A percentile compares a stretch with the other conserved stretches of the same genome.
Evolutionary conservation across 208 protist species (phyloP).

Genomic region (Trypanosoma rangeli): DNA sequence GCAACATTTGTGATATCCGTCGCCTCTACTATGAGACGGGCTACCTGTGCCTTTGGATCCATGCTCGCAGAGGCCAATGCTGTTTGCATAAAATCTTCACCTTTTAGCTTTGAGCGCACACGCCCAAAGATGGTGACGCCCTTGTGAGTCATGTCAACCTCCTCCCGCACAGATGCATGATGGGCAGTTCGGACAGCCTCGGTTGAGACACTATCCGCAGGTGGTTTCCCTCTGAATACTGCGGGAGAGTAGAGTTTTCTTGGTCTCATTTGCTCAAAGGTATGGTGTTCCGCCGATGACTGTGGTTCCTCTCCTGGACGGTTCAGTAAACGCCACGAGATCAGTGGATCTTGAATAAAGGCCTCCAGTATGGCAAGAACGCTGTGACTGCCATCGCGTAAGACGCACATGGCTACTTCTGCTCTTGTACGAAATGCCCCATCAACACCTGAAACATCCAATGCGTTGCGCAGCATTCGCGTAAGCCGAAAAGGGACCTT

Average conservation of each 20-base stretch:
- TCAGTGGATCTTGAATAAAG: slow-evolving; percentile 99
- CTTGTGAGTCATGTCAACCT: slow-evolving; percentile 80
- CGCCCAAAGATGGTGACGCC: slow-evolving; percentile 80
- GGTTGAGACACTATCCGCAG: slow-evolving; percentile 5
- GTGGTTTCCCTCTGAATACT: slow-evolving; percentile 12
- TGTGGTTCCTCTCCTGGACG: slow-evolving; percentile 68
- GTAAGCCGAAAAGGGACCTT: slow-evolving; percentile 99
- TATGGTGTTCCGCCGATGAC: slow-evolving; percentile 65
- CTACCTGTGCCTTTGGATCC: slow-evolving; percentile 77
- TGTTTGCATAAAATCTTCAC: slow-evolving; percentile 65
- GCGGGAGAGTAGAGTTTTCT: slow-evolving; percentile 30
- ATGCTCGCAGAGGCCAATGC: slow-evolving; percentile 27
- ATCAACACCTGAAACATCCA: slow-evolving; percentile 99
- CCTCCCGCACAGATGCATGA: slow-evolving; percentile 27
- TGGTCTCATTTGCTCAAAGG: slow-evolving; percentile 69
- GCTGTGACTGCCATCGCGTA: slow-evolving; percentile 97
- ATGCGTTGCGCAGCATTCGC: slow-evolving; percentile 98
- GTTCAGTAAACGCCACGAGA: slow-evolving; percentile 97
- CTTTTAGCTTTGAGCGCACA: slow-evolving; percentile 82
- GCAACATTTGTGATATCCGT: slow-evolving; percentile 85
- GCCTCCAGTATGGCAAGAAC: slow-evolving; percentile 99
- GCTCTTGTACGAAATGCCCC: slow-evolving; percentile 97
- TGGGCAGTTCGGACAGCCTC: not conserved
- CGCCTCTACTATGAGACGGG: slow-evolving; percentile 80
- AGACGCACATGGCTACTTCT: slow-evolving; percentile 97